Percentiles rank a stretch among this genome's conserved stretches.
Evolutionary conservation across 163 green algal genomes (phyloP).

Genomic region (Scenedesmus sp.): DNA sequence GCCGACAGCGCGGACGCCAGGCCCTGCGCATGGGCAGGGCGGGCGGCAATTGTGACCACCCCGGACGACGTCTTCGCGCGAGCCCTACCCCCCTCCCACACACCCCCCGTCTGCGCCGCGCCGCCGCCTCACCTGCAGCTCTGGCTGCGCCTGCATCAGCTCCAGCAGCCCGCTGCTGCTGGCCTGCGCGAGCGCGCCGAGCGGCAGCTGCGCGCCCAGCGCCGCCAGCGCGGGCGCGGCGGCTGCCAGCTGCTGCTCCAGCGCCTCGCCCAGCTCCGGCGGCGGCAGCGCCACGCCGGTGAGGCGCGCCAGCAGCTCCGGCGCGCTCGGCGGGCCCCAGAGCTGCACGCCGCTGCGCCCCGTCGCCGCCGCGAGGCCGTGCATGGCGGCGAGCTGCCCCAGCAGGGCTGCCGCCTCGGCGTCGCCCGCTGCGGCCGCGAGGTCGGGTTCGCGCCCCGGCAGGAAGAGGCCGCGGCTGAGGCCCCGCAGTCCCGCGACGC

Average conservation of each 20-base stretch:
- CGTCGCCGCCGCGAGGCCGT: neutral
- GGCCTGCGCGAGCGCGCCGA: neutral
- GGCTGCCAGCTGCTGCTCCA: constrained; percentile 20
- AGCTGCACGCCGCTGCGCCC: constrained; percentile 26
- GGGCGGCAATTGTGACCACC: neutral
- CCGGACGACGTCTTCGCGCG: no score
- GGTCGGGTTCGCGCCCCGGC: no score
- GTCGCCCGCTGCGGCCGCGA: neutral
- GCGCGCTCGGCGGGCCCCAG: neutral
- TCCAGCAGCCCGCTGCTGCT: constrained; percentile 13
- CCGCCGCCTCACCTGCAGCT: constrained; percentile 19
- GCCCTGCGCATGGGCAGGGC: no score
- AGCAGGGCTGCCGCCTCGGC: neutral
- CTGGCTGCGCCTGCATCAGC: constrained; percentile 17
- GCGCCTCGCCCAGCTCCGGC: neutral
- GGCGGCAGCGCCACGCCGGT: neutral
- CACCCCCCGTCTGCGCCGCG: neutral
- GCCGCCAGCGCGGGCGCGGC: constrained; percentile 21
- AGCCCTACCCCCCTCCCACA: no score
- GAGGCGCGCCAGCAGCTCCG: constrained; percentile 16
- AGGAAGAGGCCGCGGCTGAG: no score
- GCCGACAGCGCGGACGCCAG: constrained; percentile 9
- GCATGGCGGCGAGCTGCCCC: constrained; percentile 16
- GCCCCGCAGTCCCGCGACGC: no score
- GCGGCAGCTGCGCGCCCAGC: neutral